Evolutionary conservation across 192 early-diverging fungal genomes (phyloP), one percentile per base, ranked within the genome.

Genomic region (Coemansia sp.): DNA sequence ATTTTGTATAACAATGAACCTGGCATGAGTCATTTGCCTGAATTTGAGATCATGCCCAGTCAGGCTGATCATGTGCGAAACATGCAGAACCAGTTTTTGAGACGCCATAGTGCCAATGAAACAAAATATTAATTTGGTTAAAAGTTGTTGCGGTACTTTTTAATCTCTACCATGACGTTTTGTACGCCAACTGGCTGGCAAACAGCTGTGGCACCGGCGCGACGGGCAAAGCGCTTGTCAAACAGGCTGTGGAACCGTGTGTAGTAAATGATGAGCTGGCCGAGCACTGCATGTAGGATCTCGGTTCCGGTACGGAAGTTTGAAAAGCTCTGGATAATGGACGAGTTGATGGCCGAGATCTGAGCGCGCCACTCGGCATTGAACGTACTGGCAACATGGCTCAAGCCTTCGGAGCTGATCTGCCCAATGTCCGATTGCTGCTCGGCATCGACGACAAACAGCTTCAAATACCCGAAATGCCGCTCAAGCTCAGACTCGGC

Each of bases 121-220:
- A 27, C 27, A 35, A 35, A 35, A 35, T 35, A 35, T 8, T 8
- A 48, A 27, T 23, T 15, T 23, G 43, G 32, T 27, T 68, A 75
- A 75, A 83, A 83, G 60, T 79, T 78, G 39, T 68, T 72, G 23
- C 72, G 70, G 56, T 91, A 97, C 77, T 95, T 95, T 78, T 97
- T 99, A 66, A 97, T 90, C 68, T 97, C 97, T 0, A 95, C 90
- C 91, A 97, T 91, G 12, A 99, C 91, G 15, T 87, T 93, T 65
- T 99, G 95, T 41, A 96, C 73, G 38, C 91, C 92, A 0, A 97
- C 89, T 7, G 97, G 95, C 55, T 73, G 72, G 53, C 70, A 62
- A 68, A 50, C 69, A 8, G 15, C 71, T 50, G 37, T 66, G 69
- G 59, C 73, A 35, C 61, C 55, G 23, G 15, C 64, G 61, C 81